Percentiles rank a stretch among this genome's conserved stretches.
These are phyloP conservation scores for Prosopis cineraria DNA, from an alignment of 306 rosid genomes.

Conservation along the genomic window DNA sequence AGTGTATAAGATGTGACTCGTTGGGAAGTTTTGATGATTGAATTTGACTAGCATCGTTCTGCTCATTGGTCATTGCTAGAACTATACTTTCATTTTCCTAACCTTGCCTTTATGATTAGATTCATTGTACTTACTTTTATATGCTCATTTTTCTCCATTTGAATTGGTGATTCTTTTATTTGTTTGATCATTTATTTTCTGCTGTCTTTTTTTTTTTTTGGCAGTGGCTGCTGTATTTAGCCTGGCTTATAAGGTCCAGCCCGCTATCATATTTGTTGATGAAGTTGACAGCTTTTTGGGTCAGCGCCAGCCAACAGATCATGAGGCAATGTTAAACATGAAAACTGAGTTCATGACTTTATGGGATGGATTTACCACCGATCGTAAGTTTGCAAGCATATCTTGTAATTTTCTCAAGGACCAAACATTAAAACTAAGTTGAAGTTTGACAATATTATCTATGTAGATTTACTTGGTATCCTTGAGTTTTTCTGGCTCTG, in stretches of 20 bases:
- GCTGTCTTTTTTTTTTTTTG: constrained; percentile 2
- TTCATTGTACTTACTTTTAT: constrained; percentile 6
- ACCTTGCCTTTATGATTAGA: constrained; percentile 11
- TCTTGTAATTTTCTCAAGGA: constrained; percentile 2
- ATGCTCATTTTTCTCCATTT: constrained; percentile 30
- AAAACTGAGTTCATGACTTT: constrained; percentile 99
- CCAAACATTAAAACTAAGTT: constrained; percentile 14
- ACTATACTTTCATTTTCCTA: constrained; percentile 7
- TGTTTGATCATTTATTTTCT: constrained; percentile 25
- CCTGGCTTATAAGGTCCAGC: constrained; percentile 97
- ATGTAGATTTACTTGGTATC: constrained; percentile 5
- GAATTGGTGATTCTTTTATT: background rate
- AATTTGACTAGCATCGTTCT: background rate
- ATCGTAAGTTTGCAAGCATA: constrained; percentile 60
- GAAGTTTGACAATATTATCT: constrained; percentile 12
- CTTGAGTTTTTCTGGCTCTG: constrained; percentile 21
- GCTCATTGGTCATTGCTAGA: background rate
- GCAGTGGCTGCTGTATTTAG: constrained; percentile 95
- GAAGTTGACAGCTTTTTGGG: constrained; percentile 99
- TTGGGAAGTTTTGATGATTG: constrained; percentile 5
- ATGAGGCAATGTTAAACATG: constrained; percentile 89
- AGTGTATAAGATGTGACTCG: background rate
- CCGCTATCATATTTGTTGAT: constrained; percentile 94
- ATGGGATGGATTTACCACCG: constrained; percentile 99
- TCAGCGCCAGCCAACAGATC: constrained; percentile 87